These are phyloP conservation scores for Allantophomopsis cytisporea DNA, from an alignment of 2,329 filamentous ascomycete genomes.

Conservation along the genomic window DNA sequence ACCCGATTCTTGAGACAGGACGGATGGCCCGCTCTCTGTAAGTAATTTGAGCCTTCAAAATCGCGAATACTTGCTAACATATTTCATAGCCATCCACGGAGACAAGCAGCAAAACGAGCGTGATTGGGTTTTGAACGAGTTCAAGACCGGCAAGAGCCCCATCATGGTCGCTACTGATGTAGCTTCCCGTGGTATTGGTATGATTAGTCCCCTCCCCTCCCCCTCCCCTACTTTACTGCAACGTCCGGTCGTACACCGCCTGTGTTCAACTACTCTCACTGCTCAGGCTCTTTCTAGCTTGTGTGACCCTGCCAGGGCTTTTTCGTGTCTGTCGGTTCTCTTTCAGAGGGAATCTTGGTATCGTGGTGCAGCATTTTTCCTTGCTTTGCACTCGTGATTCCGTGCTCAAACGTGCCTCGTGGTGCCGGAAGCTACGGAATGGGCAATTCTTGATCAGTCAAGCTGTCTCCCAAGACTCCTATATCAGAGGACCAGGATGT, in stretches of 20 bases:
- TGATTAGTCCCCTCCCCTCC: conserved; percentile 52
- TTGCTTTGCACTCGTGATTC: conserved; percentile 61
- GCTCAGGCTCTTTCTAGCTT: conserved; percentile 77
- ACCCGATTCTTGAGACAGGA: conserved; percentile 95
- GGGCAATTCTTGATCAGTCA: conserved; percentile 70
- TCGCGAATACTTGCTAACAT: conserved; percentile 19
- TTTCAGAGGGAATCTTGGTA: conserved; percentile 78
- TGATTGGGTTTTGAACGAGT: conserved; percentile 98
- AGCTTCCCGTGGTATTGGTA: conserved; percentile 99
- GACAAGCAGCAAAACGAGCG: conserved; percentile 99
- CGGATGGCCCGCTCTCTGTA: conserved; percentile 93
- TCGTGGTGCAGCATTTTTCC: conserved; percentile 49
- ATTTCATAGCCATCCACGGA: conserved; percentile 71
- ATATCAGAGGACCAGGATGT: conserved; percentile 43
- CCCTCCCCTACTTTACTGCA: conserved; percentile 21
- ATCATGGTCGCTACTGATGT: conserved; percentile 99
- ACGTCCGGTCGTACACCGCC: conserved; percentile 41
- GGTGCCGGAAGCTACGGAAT: conserved; percentile 61
- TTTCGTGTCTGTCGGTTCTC: conserved; percentile 74
- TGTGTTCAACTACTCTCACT: conserved; percentile 80
- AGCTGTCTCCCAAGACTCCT: conserved; percentile 59
- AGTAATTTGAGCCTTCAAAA: conserved; percentile 28
- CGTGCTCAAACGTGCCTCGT: conserved; percentile 52
- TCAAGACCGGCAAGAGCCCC: conserved; percentile 98
- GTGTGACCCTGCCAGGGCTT: conserved; percentile 87